phyloP scores from a whole-genome alignment of 345 rosid genomes.

The Lepidium africanum region DNA sequence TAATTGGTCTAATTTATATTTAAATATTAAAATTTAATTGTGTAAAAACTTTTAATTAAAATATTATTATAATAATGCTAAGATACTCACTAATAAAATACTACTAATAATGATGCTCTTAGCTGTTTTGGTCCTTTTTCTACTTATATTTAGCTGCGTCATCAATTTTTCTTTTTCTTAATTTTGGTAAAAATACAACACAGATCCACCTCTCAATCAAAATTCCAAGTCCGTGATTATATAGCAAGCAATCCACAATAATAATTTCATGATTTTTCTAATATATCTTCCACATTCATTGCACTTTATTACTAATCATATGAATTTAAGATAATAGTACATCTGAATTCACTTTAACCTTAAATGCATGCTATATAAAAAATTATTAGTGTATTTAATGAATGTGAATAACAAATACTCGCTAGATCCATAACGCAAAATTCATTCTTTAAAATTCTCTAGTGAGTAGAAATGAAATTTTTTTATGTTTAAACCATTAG shows the following conservation, averaged over 20 bases:
- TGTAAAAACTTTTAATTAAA: too few relatives aligned
- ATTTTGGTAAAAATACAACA: constrained; percentile 8
- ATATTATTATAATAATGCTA: too few relatives aligned
- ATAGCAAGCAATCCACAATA: neutral
- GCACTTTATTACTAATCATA: neutral
- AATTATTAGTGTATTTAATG: neutral
- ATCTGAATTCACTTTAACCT: neutral
- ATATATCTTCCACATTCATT: neutral
- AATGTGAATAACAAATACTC: neutral
- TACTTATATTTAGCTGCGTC: constrained; percentile 7
- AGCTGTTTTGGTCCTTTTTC: constrained; percentile 2
- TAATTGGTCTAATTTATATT: too few relatives aligned
- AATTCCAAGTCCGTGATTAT: neutral
- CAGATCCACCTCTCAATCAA: neutral
- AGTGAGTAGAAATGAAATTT: too few relatives aligned
- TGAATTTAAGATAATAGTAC: neutral
- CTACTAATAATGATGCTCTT: too few relatives aligned
- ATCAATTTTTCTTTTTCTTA: neutral
- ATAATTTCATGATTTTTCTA: neutral
- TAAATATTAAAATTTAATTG: too few relatives aligned
- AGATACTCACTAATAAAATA: too few relatives aligned
- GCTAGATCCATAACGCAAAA: too few relatives aligned
- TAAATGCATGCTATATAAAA: neutral
- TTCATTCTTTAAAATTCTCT: too few relatives aligned
- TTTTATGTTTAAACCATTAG: too few relatives aligned